Evolutionary conservation across 768 basidiomycete species (phyloP).

Genomic region (Termitomyces sp.): DNA sequence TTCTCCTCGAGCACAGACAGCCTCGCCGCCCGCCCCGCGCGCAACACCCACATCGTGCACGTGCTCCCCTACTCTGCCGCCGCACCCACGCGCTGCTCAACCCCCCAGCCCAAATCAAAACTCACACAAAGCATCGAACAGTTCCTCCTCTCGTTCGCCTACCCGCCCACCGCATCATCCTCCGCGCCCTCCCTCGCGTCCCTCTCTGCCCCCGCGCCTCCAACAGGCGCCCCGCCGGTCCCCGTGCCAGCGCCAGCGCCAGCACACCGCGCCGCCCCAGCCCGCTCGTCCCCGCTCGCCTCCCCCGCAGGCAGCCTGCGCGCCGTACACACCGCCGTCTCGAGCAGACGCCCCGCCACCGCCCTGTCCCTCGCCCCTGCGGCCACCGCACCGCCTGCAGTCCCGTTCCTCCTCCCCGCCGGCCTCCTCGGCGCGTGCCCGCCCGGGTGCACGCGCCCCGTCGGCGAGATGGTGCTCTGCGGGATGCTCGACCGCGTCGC

Average conservation of each 20-base stretch:
- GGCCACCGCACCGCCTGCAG: neutral
- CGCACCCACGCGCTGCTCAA: neutral
- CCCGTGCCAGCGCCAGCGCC: too few relatives aligned
- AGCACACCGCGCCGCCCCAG: neutral
- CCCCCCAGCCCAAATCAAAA: constrained; percentile 17
- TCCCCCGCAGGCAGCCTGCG: neutral
- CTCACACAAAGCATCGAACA: constrained; percentile 33
- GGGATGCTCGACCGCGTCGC: constrained; percentile 21
- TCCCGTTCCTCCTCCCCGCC: constrained; percentile 11
- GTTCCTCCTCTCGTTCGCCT: constrained; percentile 29
- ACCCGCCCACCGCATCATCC: constrained; percentile 15
- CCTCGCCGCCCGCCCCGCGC: neutral
- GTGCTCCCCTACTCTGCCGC: constrained; percentile 17
- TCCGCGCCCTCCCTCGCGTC: neutral
- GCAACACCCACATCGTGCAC: constrained; percentile 14
- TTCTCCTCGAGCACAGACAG: constrained; percentile 5
- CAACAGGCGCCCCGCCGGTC: too few relatives aligned
- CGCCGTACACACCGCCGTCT: neutral
- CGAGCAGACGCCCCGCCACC: too few relatives aligned
- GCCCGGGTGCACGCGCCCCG: neutral
- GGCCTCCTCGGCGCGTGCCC: constrained; percentile 7
- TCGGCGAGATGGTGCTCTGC: constrained; percentile 24
- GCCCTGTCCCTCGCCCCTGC: too few relatives aligned
- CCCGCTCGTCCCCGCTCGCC: neutral
- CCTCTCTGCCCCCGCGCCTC: neutral